These are phyloP conservation scores for Gossypium thurberi DNA, from an alignment of 345 rosid species.

Conservation along the genomic window DNA sequence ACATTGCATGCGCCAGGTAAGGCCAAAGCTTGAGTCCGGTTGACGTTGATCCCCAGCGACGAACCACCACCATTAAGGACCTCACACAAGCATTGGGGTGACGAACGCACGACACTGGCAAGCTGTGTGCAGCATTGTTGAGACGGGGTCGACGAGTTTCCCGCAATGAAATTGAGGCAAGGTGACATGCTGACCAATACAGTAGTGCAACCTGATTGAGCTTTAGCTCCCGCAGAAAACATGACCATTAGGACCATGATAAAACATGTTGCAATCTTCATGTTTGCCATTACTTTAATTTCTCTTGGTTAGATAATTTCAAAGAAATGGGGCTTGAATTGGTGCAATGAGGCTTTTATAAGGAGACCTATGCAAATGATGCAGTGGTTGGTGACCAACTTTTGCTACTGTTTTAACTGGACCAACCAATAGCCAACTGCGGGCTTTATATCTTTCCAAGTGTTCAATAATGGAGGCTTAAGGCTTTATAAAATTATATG, in stretches of 20 bases:
- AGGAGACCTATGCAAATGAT: background rate
- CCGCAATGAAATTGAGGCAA: background rate
- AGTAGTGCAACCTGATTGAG: background rate
- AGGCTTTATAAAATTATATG: background rate
- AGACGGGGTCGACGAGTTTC: constrained; percentile 44
- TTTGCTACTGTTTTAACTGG: background rate
- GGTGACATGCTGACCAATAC: background rate
- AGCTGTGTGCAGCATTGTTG: constrained; percentile 70
- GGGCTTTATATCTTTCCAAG: background rate
- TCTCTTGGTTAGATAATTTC: background rate
- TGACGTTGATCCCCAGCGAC: constrained; percentile 29
- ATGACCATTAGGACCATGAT: background rate
- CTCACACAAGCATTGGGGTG: constrained; percentile 7
- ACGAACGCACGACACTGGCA: constrained; percentile 46
- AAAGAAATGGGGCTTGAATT: background rate
- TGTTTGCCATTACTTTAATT: background rate
- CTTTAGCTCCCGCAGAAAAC: background rate
- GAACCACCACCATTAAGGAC: too few relatives aligned
- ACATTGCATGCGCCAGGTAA: constrained; percentile 72
- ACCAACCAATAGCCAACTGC: background rate
- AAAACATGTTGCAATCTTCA: background rate
- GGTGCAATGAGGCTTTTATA: background rate
- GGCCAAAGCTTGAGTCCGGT: constrained; percentile 58
- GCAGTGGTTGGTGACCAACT: background rate
- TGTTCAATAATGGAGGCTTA: background rate